These are phyloP conservation scores for Paraphaeosphaeria minitans DNA, from an alignment of 2,329 filamentous ascomycete species.

Conservation along the genomic window DNA sequence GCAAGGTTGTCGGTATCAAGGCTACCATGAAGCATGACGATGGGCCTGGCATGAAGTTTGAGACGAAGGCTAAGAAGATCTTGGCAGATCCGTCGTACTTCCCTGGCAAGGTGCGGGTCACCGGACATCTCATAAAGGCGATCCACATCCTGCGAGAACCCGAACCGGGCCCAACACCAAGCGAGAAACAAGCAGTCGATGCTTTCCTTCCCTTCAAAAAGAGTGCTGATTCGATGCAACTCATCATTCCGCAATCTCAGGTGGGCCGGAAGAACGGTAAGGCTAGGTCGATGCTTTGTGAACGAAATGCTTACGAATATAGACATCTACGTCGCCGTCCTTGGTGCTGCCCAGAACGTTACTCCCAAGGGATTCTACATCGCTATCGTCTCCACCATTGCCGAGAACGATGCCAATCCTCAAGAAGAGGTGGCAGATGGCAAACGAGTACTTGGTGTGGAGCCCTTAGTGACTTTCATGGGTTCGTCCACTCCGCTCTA, in stretches of 20 bases:
- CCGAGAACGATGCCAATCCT: slow-evolving; percentile 89
- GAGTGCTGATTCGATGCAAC: slow-evolving; percentile 85
- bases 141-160: slow-evolving; percentile 98
- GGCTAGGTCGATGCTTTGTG: slow-evolving; percentile 26
- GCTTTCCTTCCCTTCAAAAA: slow-evolving; percentile 59
- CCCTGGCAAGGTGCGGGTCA: slow-evolving; percentile 82
- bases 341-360: slow-evolving; percentile 95
- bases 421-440: slow-evolving; percentile 93
- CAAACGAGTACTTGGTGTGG: slow-evolving; percentile 79
- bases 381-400: slow-evolving; percentile 96
- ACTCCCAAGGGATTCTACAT: slow-evolving; percentile 99
- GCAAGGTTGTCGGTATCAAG: slow-evolving; percentile 93
- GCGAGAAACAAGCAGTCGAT: too few relatives aligned
- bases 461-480: slow-evolving; percentile 67
- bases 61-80: slow-evolving; percentile 95
- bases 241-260: slow-evolving; percentile 98
- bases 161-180: slow-evolving; percentile 79
- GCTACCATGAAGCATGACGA: slow-evolving; percentile 91
- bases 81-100: slow-evolving; percentile 98
- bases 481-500: slow-evolving; percentile 91
- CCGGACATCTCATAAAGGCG: slow-evolving; percentile 89
- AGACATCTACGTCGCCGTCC: slow-evolving; percentile 97
- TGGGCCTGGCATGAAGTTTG: slow-evolving; percentile 81
- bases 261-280: slow-evolving; percentile 94
- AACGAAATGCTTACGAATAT: slow-evolving; percentile 17